These are phyloP conservation scores for Puccinia brachypodii DNA, from an alignment of 1,284 basidiomycete genomes.

Conservation along the genomic window DNA sequence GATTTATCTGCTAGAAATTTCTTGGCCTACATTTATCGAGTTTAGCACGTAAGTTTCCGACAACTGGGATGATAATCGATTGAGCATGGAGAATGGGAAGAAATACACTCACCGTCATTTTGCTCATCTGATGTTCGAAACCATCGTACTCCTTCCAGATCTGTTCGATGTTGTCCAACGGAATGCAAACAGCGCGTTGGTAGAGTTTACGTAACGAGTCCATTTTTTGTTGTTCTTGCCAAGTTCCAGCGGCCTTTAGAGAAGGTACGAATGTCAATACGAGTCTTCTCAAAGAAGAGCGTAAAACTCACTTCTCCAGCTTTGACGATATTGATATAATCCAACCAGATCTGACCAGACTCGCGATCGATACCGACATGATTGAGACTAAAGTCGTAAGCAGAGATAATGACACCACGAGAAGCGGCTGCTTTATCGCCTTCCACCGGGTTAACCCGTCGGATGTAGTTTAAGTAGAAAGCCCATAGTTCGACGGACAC, in stretches of 20 bases:
- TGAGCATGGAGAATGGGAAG: slow-evolving; percentile 1
- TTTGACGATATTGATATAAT: slow-evolving; percentile 78
- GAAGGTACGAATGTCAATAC: too few species aligned
- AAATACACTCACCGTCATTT: slow-evolving; percentile 68
- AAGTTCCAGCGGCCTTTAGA: slow-evolving; percentile 69
- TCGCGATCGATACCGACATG: slow-evolving; percentile 75
- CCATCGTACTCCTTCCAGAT: slow-evolving; percentile 94
- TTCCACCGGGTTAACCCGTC: slow-evolving; percentile 63
- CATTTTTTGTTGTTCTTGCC: slow-evolving; percentile 96
- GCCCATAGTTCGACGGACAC: slow-evolving; percentile 83
- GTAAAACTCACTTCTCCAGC: slow-evolving; percentile 67
- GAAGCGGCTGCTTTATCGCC: slow-evolving; percentile 60
- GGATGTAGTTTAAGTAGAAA: slow-evolving; percentile 78
- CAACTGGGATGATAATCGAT: slow-evolving; percentile 19
- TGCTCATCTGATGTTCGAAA: slow-evolving; percentile 87
- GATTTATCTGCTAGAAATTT: slow-evolving; percentile 86
- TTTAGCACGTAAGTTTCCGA: too few species aligned
- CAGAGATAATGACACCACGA: slow-evolving; percentile 75
- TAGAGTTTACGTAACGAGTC: slow-evolving; percentile 87
- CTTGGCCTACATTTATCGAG: slow-evolving; percentile 67
- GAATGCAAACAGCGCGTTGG: slow-evolving; percentile 88
- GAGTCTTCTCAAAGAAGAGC: too few species aligned
- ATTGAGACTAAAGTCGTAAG: slow-evolving; percentile 89
- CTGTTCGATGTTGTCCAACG: slow-evolving; percentile 85
- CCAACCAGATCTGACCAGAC: slow-evolving; percentile 64